A percentile compares a stretch with the other conserved stretches of the same genome.
Evolutionary conservation across 192 early-diverging fungal species (phyloP).

Genomic region (Thoreauomyces humboldtii): DNA sequence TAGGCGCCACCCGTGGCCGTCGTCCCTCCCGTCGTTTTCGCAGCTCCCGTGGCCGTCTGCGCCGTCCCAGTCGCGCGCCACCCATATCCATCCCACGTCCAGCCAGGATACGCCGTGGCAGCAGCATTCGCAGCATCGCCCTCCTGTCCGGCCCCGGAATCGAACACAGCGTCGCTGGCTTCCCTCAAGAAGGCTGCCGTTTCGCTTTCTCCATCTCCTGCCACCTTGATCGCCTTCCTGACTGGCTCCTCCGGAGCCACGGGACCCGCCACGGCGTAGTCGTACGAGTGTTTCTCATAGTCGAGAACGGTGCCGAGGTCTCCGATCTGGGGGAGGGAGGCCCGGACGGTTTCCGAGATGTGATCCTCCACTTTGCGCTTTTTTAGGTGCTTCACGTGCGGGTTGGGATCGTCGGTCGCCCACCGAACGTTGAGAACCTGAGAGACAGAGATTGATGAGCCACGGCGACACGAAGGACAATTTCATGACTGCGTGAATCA

Average conservation of each 20-base stretch:
- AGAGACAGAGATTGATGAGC: slow-evolving; percentile 18
- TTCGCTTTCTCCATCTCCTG: slow-evolving; percentile 30
- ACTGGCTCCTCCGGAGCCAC: not conserved
- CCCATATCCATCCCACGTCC: slow-evolving; percentile 22
- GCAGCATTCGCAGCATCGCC: not conserved
- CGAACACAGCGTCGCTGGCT: slow-evolving; percentile 19
- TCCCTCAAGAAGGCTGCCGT: slow-evolving; percentile 7
- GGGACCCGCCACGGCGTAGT: not conserved
- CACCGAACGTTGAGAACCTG: slow-evolving; percentile 68
- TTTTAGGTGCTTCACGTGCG: slow-evolving; percentile 47
- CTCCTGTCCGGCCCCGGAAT: not conserved
- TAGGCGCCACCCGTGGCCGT: not conserved
- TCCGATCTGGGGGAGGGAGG: slow-evolving; percentile 57
- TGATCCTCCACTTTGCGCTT: slow-evolving; percentile 62
- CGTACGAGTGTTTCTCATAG: slow-evolving; percentile 39
- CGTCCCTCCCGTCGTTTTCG: not conserved
- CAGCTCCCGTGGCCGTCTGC: not conserved
- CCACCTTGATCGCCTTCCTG: slow-evolving; percentile 12
- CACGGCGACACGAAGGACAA: slow-evolving; percentile 20
- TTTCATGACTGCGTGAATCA: slow-evolving; percentile 24
- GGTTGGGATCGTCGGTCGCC: slow-evolving; percentile 83
- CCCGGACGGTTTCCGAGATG: slow-evolving; percentile 50
- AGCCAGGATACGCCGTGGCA: slow-evolving; percentile 11
- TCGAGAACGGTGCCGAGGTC: slow-evolving; percentile 52
- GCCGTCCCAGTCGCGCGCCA: slow-evolving; percentile 3